Evolutionary conservation across 257 asterid genomes (phyloP).

Genomic region (Verbena officinalis): DNA sequence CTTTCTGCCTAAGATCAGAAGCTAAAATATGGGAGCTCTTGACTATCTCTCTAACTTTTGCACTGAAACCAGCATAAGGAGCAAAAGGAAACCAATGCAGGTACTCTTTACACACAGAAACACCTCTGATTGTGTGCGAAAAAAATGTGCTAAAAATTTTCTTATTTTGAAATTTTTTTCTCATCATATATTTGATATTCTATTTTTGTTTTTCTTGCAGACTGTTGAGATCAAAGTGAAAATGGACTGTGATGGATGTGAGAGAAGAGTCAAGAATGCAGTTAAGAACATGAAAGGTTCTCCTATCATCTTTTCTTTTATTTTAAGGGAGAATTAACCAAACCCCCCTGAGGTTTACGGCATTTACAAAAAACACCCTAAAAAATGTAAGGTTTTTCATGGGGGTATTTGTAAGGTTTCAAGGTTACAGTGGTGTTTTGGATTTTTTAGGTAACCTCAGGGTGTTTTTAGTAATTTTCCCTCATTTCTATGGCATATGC

Average conservation of each 20-base stretch:
- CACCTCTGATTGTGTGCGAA: conserved; percentile 12
- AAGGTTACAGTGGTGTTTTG: too few relatives aligned
- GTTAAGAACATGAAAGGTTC: conserved; percentile 73
- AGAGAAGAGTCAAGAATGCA: conserved; percentile 82
- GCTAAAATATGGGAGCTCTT: conserved; percentile 75
- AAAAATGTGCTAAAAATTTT: neutral
- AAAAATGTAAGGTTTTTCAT: too few relatives aligned
- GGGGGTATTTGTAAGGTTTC: too few relatives aligned
- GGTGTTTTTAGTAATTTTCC: too few relatives aligned
- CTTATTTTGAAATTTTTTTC: neutral
- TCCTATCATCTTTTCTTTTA: neutral
- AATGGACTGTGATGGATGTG: conserved; percentile 96
- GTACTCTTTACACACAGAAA: conserved; percentile 40
- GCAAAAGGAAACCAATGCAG: conserved; percentile 79
- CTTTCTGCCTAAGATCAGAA: conserved; percentile 30
- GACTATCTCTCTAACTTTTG: conserved; percentile 84
- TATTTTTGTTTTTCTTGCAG: conserved; percentile 37
- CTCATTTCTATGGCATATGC: too few relatives aligned
- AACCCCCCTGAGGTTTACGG: too few relatives aligned
- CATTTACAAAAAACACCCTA: too few relatives aligned
- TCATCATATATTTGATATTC: too few relatives aligned
- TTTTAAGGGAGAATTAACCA: too few relatives aligned
- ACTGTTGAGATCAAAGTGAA: conserved; percentile 89
- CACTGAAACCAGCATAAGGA: conserved; percentile 63
- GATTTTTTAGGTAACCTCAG: too few relatives aligned